Conservation (phyloP, 2,329 filamentous ascomycete species). For the Ceratocystis cacaofunesta region DNA sequence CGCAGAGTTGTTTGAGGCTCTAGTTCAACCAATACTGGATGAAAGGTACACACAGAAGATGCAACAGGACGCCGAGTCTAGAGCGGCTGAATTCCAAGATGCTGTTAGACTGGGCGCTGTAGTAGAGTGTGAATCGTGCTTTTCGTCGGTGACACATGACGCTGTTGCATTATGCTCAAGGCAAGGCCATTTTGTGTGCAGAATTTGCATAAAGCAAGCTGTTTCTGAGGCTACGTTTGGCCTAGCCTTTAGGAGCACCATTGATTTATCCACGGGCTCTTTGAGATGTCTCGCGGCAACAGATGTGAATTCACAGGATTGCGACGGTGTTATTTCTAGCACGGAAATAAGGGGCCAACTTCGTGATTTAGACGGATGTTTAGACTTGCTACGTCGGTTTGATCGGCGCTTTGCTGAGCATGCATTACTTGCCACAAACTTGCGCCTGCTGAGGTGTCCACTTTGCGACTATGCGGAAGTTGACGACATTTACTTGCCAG, state of each 20-base stretch:
- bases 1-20: constrained; percentile 42
- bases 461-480: constrained; percentile 87
- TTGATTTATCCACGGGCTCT: constrained; percentile 57
- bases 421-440: constrained; percentile 52
- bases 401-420: constrained; percentile 69
- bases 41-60: constrained; percentile 31
- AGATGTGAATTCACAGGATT: background rate
- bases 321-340: background rate
- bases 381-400: constrained; percentile 56
- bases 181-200: constrained; percentile 59
- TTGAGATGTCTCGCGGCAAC: constrained; percentile 49
- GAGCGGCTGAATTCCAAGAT: constrained; percentile 35
- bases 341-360: background rate
- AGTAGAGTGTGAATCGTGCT: constrained; percentile 39
- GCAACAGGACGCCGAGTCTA: constrained; percentile 45
- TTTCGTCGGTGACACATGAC: background rate
- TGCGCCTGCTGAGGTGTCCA: constrained; percentile 70
- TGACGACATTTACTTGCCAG: constrained; percentile 51
- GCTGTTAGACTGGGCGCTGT: constrained; percentile 30
- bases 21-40: constrained; percentile 37
- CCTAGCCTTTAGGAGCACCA: constrained; percentile 74
- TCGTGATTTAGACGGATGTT: background rate
- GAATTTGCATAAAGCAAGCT: constrained; percentile 67
- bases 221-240: constrained; percentile 82
- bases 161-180: constrained; percentile 17